These are phyloP conservation scores for Candida oleophila DNA, from an alignment of 805 yeast genomes.

Conservation along the genomic window DNA sequence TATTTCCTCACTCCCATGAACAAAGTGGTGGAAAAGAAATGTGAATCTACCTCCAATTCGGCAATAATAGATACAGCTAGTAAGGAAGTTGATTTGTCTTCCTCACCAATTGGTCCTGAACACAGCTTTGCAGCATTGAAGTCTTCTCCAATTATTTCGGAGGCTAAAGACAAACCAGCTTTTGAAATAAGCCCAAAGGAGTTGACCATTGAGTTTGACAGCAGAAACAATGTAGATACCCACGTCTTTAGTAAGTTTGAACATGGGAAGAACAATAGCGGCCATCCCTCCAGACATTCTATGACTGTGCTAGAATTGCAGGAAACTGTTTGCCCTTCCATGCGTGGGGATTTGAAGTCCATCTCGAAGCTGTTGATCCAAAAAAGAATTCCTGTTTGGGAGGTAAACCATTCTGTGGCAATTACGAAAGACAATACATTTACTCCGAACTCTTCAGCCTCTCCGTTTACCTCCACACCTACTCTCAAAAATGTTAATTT, in stretches of 20 bases:
- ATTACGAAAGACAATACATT: constrained; percentile 2
- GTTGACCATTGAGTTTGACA: constrained; percentile 5
- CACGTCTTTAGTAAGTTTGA: constrained; percentile 1
- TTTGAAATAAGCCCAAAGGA: constrained; percentile 8
- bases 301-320: background rate
- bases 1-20: background rate
- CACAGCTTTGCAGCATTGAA: background rate
- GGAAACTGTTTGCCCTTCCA: background rate
- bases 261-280: background rate
- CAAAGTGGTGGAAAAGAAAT: constrained; percentile 13
- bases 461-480: constrained; percentile 12
- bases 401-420: constrained; percentile 10
- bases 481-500: constrained; percentile 10
- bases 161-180: background rate
- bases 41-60: background rate
- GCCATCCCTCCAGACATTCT: background rate
- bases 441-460: constrained; percentile 17
- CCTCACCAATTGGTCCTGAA: background rate
- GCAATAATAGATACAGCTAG: background rate
- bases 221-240: background rate
- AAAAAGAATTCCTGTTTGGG: constrained; percentile 17
- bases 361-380: background rate
- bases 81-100: background rate
- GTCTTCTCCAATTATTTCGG: constrained; percentile 7
- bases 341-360: background rate